phyloP scores from a whole-genome alignment of 768 basidiomycete genomes.

The Boletus tylopilopsis region DNA sequence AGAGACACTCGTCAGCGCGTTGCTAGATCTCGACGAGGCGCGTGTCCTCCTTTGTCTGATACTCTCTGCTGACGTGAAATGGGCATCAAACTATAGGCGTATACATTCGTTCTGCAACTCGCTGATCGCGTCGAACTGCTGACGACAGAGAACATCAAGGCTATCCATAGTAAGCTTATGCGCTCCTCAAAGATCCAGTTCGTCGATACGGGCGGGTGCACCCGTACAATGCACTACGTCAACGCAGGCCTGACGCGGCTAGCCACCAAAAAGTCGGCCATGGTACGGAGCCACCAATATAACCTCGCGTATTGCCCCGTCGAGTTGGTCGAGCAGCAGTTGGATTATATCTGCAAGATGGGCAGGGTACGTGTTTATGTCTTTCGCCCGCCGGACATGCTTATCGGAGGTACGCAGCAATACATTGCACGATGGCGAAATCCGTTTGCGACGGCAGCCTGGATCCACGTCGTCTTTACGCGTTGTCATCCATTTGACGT shows the following conservation, averaged over 20 bases:
- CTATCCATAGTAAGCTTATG: conserved; percentile 29
- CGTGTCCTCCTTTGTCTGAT: conserved; percentile 1
- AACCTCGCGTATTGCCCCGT: conserved; percentile 32
- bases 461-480: conserved; percentile 33
- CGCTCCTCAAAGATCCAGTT: conserved; percentile 30
- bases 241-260: conserved; percentile 30
- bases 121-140: conserved; percentile 24
- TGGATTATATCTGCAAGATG: conserved; percentile 35
- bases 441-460: conserved; percentile 35
- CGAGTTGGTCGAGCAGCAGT: conserved; percentile 29
- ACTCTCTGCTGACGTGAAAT: background rate
- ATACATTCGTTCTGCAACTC: conserved; percentile 18
- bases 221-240: conserved; percentile 21
- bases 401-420: conserved; percentile 22
- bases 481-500: conserved; percentile 36
- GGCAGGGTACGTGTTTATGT: conserved; percentile 21
- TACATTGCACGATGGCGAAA: conserved; percentile 36
- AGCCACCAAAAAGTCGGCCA: conserved; percentile 27
- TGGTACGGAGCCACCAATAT: conserved; percentile 30
- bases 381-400: background rate
- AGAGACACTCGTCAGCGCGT: conserved; percentile 15
- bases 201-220: conserved; percentile 6
- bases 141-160: conserved; percentile 28
- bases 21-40: conserved; percentile 28
- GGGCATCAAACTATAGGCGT: conserved; percentile 18